Evolutionary conservation across 169 alveolate species (phyloP).

Genomic region (Plasmodium adleri): DNA sequence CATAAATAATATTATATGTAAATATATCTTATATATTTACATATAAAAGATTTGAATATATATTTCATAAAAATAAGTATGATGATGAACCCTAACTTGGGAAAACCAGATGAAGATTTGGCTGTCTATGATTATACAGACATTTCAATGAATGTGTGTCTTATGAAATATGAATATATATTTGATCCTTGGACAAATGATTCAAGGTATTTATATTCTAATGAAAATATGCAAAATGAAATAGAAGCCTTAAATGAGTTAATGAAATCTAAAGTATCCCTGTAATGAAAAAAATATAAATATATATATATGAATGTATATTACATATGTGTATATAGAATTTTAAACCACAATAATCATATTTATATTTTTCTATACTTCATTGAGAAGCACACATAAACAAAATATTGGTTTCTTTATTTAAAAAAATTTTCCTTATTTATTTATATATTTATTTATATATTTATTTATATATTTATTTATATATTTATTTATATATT

Average conservation of each 20-base stretch:
- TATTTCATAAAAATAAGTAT: background rate
- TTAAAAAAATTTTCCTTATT: background rate
- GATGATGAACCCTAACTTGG: slow-evolving; percentile 50
- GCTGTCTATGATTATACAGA: slow-evolving; percentile 63
- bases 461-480: background rate
- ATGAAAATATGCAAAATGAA: slow-evolving; percentile 48
- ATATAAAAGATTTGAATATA: background rate
- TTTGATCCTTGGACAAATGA: slow-evolving; percentile 63
- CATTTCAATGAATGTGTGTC: slow-evolving; percentile 52
- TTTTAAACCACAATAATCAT: background rate
- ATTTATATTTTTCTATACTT: background rate
- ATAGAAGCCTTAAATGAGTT: slow-evolving; percentile 47
- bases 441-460: background rate
- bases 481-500: background rate
- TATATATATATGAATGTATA: no score
- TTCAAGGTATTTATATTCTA: slow-evolving; percentile 60
- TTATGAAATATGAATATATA: slow-evolving; percentile 27
- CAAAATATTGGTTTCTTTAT: background rate
- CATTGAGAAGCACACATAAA: background rate
- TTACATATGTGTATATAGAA: background rate
- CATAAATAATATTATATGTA: no score
- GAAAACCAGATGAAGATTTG: slow-evolving; percentile 44
- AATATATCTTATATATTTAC: background rate
- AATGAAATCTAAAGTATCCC: slow-evolving; percentile 48
- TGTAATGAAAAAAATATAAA: slow-evolving; percentile 6